Evolutionary conservation across 257 asterid species (phyloP), one percentile per base, ranked within the genome.

Genomic region (Jaltomata sinuosa): DNA sequence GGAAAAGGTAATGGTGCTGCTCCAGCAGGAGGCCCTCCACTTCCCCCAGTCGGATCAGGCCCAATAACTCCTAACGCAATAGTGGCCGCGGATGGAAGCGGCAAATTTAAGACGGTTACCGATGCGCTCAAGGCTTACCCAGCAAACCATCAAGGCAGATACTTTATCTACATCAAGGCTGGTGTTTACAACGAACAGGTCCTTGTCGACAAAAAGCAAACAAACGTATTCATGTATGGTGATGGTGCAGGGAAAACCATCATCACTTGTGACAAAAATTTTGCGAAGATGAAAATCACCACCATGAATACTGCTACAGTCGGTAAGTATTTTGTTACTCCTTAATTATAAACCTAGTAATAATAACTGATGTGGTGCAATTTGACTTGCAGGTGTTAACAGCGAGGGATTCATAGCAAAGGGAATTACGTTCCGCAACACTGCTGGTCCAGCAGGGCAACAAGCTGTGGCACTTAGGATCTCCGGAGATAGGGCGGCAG

Each of bases 401-500:
- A 93, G 94, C 3, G 45, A 27, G 0, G 93, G 94, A 52, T 93
- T 94, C 89, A 88, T 94, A 0, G 95, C 93, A 0, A 86, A 84
- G 16, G 86, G 89, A 19, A 88, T 95, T 81, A 92, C 97, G 8
- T 88, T 95, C 91, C 91, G 91, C 2, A 95, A 95, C 83, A 87
- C 87, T 4, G 96, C 96, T 1, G 97, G 98, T 10, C 88, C 93
- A 0, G 87, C 87, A 6, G 98, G 96, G 6, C 90, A 88, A 42
- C 98, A 92, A 16, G 98, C 95, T 0, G 98, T 95, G 78, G 98
- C 98, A 4, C 91, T 92, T 47, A 87, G 95, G 0, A 80, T 90
- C 19, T 42, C 61, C 2, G 90, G 91, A 0, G 95, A 94, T 83
- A 85, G 25, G 88, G 78, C 94, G 0, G 94, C 92, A 1, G 3